Percentiles rank a stretch among this genome's conserved stretches.
phyloP scores from a whole-genome alignment of 2,329 filamentous ascomycete genomes.

The Tolypocladium inflatum region DNA sequence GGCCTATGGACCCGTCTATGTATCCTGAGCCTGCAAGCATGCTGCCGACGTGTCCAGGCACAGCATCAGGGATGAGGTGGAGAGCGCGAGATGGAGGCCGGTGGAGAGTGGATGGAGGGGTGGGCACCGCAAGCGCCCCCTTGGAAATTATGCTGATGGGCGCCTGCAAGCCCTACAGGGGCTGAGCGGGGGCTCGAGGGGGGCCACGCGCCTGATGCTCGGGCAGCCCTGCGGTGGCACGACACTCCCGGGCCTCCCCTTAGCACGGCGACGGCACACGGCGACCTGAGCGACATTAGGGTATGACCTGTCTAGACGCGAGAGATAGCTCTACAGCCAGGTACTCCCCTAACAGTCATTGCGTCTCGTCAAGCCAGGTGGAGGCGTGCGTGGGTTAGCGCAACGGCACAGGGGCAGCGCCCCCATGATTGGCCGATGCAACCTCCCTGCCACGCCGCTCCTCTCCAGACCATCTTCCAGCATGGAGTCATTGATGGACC shows the following conservation, averaged over 20 bases:
- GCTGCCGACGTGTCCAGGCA: not conserved
- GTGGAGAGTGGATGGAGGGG: not conserved
- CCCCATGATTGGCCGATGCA: not conserved
- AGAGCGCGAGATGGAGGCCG: not conserved
- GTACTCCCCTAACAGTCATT: not conserved
- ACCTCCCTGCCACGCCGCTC: not conserved
- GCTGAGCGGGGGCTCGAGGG: not conserved
- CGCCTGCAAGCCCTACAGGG: not conserved
- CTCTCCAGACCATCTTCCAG: not conserved
- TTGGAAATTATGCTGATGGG: not conserved
- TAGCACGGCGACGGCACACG: not conserved
- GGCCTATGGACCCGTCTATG: not conserved
- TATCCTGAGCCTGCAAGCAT: not conserved
- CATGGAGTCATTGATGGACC: not conserved
- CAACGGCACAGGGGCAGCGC: slow-evolving; percentile 1
- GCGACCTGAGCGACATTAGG: not conserved
- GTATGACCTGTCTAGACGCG: fast-evolving
- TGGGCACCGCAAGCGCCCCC: not conserved
- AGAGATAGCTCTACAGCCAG: too few species aligned
- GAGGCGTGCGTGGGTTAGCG: not conserved
- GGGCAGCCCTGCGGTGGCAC: not conserved
- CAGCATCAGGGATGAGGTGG: not conserved
- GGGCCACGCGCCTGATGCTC: not conserved
- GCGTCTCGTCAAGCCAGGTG: not conserved
- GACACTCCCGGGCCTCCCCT: not conserved